Evolutionary conservation across 1,284 basidiomycete genomes (phyloP), one percentile per base, ranked within the genome.

Genomic region (Boletus calvinii): DNA sequence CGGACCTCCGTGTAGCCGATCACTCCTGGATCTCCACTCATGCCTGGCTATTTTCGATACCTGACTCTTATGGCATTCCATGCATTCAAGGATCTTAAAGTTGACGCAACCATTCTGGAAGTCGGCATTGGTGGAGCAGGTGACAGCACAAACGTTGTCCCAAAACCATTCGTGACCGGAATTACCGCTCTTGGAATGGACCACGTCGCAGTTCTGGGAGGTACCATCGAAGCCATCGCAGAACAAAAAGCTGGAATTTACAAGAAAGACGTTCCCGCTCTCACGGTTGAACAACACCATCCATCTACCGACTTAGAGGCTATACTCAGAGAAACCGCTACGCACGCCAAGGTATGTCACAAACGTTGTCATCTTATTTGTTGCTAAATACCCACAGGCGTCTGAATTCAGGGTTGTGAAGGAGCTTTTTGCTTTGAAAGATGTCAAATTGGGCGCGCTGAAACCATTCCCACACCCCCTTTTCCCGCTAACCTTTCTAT

Each of bases 231-330:
- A 51, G 90, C 96, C 64, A 99, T 99, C 59, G 94, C 95, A 1
- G 84, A 81, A 77, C 97, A 99, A 67, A 99, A 99, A 69, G 93
- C 89, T 24, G 97, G 97, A 1, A 99, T 99, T 50, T 99, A 90
- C 74, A 99, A 99, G 78, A 87, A 83, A 55, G 88, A 83, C 22
- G 91, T 91, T 1, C 91, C 92, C 1, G 97, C 97, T 2, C 75
- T 96, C 45, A 87, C 88, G 2, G 90, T 97, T 5, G 70, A 79
- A 40, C 94, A 98, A 67, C 85, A 86, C 3, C 68, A 72, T 15
- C 93, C 97, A 65, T 86, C 88, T 5, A 68, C 70, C 13, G 84
- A 87, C 54, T 90, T 83, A 0, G 72, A 90, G 62, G 73, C 78
- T 29, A 83, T 92, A 13, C 75, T 99, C 30, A 69, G 75, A 57